phyloP scores from a whole-genome alignment of 257 asterid genomes.

The Ballota nigra region DNA sequence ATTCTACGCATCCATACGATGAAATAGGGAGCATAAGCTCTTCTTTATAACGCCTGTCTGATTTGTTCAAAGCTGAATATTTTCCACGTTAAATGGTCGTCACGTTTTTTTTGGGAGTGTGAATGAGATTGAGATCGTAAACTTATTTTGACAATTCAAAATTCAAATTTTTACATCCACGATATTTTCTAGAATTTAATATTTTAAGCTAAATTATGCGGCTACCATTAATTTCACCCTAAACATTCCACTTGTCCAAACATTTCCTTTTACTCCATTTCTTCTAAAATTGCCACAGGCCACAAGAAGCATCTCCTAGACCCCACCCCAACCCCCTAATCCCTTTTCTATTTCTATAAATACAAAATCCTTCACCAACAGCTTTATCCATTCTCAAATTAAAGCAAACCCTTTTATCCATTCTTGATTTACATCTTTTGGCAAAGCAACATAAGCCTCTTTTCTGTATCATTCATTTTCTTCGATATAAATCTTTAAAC shows the following conservation, averaged over 20 bases:
- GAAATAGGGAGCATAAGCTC: too few species aligned
- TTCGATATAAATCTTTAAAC: not conserved
- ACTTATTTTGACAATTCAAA: not conserved
- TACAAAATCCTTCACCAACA: not conserved
- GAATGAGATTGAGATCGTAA: not conserved
- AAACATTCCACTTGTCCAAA: constrained; percentile 33
- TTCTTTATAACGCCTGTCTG: too few species aligned
- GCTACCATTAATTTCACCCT: constrained; percentile 25
- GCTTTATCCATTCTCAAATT: not conserved
- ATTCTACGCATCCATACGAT: too few species aligned
- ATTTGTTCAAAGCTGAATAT: constrained; percentile 18
- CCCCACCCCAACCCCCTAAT: too few species aligned
- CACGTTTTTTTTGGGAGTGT: constrained; percentile 9
- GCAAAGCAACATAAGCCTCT: too few species aligned
- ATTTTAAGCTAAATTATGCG: constrained; percentile 14
- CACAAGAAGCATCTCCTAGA: too few species aligned
- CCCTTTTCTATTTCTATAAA: not conserved
- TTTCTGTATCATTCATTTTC: not conserved
- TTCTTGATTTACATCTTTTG: not conserved
- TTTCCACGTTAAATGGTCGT: constrained; percentile 9
- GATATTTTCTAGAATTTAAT: not conserved
- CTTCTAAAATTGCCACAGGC: not conserved
- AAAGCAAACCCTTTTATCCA: not conserved
- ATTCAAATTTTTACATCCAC: too few species aligned
- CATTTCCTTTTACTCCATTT: not conserved